Evolutionary conservation across 208 protist genomes (phyloP).

Genomic region (Angomonas deanei): DNA sequence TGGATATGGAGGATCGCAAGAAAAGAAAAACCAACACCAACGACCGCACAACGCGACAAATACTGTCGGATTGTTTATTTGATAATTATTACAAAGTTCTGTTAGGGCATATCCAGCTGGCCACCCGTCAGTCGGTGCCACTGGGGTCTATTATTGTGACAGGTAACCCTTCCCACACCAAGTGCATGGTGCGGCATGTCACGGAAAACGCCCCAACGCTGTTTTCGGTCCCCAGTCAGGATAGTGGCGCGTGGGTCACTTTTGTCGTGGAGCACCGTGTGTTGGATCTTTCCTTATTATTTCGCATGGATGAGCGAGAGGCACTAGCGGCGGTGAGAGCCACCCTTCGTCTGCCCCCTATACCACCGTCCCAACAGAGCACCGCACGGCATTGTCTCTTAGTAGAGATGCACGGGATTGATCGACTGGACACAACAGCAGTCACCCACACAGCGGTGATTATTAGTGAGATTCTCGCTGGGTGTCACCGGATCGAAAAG

Average conservation of each 20-base stretch:
- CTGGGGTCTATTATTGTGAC: neutral
- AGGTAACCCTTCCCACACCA: neutral
- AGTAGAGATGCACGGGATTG: neutral
- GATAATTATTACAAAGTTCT: neutral
- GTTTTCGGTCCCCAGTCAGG: neutral
- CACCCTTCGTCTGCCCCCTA: neutral
- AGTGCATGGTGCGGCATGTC: neutral
- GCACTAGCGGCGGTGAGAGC: neutral
- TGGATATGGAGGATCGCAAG: neutral
- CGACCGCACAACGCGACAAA: neutral
- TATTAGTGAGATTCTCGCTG: neutral
- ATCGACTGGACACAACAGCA: neutral
- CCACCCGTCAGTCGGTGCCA: neutral
- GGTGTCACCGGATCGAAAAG: neutral
- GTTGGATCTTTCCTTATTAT: neutral
- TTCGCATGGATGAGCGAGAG: neutral
- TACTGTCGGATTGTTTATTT: constrained; percentile 4
- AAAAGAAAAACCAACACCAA: neutral
- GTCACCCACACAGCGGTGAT: neutral
- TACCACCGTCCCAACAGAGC: neutral
- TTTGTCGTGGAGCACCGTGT: neutral
- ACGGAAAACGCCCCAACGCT: neutral
- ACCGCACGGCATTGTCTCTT: neutral
- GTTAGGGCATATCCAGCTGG: neutral
- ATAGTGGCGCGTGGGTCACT: too few species aligned